phyloP scores from a whole-genome alignment of 768 basidiomycete species.

The Boletus pseudo-olivaceus region DNA sequence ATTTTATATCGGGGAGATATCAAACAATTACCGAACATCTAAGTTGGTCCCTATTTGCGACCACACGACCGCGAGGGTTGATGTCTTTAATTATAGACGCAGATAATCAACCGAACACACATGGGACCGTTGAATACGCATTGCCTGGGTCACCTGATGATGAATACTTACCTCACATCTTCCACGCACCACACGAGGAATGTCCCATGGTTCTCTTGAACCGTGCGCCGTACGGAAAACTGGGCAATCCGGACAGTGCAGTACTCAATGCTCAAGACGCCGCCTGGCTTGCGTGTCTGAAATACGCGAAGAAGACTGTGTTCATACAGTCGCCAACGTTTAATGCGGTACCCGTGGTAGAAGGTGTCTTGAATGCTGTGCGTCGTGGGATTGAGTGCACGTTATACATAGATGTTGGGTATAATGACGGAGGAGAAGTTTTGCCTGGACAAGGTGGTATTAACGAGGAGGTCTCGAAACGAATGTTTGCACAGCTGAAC shows the following conservation, averaged over 20 bases:
- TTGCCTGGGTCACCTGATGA: constrained; percentile 30
- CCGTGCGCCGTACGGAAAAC: constrained; percentile 55
- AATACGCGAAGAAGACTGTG: constrained; percentile 56
- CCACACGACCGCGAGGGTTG: not conserved
- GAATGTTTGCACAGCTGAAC: constrained; percentile 51
- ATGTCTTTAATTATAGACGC: constrained; percentile 26
- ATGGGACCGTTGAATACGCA: constrained; percentile 28
- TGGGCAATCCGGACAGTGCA: constrained; percentile 38
- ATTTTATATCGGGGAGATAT: constrained; percentile 31
- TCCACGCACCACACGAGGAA: constrained; percentile 54
- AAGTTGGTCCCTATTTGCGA: constrained; percentile 23
- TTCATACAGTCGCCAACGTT: constrained; percentile 75
- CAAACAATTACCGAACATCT: constrained; percentile 41
- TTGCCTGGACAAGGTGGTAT: constrained; percentile 69
- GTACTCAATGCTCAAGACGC: constrained; percentile 59
- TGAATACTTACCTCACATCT: constrained; percentile 59
- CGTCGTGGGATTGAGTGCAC: constrained; percentile 57
- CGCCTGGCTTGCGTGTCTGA: constrained; percentile 64
- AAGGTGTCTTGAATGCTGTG: constrained; percentile 57
- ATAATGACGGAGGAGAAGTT: constrained; percentile 56
- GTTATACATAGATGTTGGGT: constrained; percentile 57
- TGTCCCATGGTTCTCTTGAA: constrained; percentile 67
- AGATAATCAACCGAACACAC: constrained; percentile 34
- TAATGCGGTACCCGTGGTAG: constrained; percentile 61
- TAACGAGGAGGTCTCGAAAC: constrained; percentile 63